A percentile compares a stretch with the other conserved stretches of the same genome.
phyloP scores from a whole-genome alignment of 2,329 filamentous ascomycete species.

The Hansfordia pulvinata region DNA sequence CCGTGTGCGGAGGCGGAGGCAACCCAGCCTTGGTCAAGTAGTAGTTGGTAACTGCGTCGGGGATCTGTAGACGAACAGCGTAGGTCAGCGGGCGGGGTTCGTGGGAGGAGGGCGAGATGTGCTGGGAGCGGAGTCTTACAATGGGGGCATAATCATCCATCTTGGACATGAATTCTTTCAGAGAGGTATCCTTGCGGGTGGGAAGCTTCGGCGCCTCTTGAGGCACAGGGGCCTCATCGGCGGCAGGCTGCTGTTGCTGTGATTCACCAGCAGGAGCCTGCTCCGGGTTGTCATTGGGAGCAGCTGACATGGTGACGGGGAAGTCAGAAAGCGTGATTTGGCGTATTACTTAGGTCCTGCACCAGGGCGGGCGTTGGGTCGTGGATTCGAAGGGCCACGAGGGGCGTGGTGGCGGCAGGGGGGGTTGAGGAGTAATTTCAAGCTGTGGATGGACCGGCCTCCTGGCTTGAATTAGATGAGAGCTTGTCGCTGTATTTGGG shows the following conservation, averaged over 20 bases:
- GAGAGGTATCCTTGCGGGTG: slow-evolving; percentile 78
- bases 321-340: too few species aligned
- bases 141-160: slow-evolving; percentile 99
- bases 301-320: not conserved
- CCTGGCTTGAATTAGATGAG: too few species aligned
- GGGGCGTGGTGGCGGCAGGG: too few species aligned
- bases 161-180: slow-evolving; percentile 86
- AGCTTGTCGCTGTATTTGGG: too few species aligned
- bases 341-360: too few species aligned
- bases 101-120: not conserved
- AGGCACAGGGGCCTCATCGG: not conserved
- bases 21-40: slow-evolving; percentile 95
- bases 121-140: slow-evolving; percentile 38
- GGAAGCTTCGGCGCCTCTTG: slow-evolving; percentile 46
- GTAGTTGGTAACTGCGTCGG: slow-evolving; percentile 93
- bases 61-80: slow-evolving; percentile 48
- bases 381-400: too few species aligned
- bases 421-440: too few species aligned
- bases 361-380: too few species aligned
- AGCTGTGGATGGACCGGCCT: too few species aligned
- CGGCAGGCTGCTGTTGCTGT: slow-evolving; percentile 1
- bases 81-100: slow-evolving; percentile 3
- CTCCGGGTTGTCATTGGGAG: not conserved
- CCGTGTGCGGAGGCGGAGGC: slow-evolving; percentile 80
- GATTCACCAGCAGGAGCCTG: not conserved